These are phyloP conservation scores for Bruguiera hainesii DNA, from an alignment of 441 rosid genomes.

Conservation along the genomic window DNA sequence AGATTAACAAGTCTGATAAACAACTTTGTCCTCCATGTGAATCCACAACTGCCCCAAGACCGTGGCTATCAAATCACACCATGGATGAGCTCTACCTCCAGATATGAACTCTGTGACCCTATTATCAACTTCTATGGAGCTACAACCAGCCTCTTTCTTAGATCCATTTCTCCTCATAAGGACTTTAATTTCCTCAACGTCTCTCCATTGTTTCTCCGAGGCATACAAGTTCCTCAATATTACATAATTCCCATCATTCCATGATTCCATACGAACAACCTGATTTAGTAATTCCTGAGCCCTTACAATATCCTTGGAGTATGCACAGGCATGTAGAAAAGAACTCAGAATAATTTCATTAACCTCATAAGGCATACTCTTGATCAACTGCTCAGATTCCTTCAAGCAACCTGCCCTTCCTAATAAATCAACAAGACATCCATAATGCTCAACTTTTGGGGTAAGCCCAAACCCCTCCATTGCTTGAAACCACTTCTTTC, in stretches of 20 bases:
- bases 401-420: conserved; percentile 67
- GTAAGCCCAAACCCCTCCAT: conserved; percentile 48
- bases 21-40: conserved; percentile 39
- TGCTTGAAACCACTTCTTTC: conserved; percentile 39
- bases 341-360: conserved; percentile 76
- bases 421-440: conserved; percentile 69
- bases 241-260: conserved; percentile 68
- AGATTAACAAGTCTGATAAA: conserved; percentile 4
- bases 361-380: conserved; percentile 62
- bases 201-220: conserved; percentile 51
- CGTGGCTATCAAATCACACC: conserved; percentile 32
- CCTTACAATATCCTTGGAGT: conserved; percentile 40
- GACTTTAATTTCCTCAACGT: conserved; percentile 48
- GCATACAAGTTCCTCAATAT: conserved; percentile 60
- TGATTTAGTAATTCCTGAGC: conserved; percentile 51
- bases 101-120: conserved; percentile 54
- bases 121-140: conserved; percentile 55
- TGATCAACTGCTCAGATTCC: conserved; percentile 52
- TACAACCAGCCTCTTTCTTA: conserved; percentile 59
- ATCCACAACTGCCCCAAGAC: conserved; percentile 28
- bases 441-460: conserved; percentile 68
- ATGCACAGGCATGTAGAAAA: conserved; percentile 56
- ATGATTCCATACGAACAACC: conserved; percentile 52
- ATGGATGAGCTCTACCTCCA: conserved; percentile 49
- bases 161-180: conserved; percentile 58